A percentile compares a stretch with the other conserved stretches of the same genome.
Conservation (phyloP, 306 rosid species). For the Fragaria nilgerrensis region DNA sequence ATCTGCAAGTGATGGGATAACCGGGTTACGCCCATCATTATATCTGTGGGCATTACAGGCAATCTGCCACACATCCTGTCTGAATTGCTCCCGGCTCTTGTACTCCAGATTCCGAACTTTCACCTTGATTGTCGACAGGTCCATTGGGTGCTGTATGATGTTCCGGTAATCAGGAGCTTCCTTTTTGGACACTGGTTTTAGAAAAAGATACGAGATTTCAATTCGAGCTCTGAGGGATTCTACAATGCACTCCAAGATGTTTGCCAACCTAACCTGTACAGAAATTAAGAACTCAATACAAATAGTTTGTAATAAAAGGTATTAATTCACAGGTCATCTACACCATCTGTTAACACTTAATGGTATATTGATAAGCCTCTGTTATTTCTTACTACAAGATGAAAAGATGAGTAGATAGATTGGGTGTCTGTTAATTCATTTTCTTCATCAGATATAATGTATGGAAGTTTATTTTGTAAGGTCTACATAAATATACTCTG, state of each 20-base stretch:
- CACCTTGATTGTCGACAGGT: conserved; percentile 75
- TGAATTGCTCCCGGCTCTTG: conserved; percentile 82
- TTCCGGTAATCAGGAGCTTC: conserved; percentile 91
- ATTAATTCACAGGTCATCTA: not conserved
- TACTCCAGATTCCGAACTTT: conserved; percentile 83
- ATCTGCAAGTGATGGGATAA: conserved; percentile 88
- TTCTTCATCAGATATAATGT: not conserved
- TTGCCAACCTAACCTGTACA: conserved; percentile 73
- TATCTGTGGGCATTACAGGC: conserved; percentile 74
- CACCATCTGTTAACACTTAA: not conserved
- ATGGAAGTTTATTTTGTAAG: not conserved
- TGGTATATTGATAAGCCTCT: not conserved
- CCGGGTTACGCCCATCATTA: conserved; percentile 82
- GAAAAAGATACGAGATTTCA: conserved; percentile 67
- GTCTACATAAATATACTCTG: not conserved
- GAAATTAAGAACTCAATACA: not conserved
- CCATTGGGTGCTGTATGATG: conserved; percentile 81
- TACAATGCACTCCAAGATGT: conserved; percentile 86
- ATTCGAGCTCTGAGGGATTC: conserved; percentile 58
- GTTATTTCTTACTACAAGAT: not conserved
- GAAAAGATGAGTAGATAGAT: too few relatives aligned
- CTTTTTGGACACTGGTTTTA: conserved; percentile 85
- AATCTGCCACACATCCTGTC: conserved; percentile 85
- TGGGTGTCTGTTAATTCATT: not conserved
- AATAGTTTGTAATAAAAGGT: not conserved